Conservation (phyloP, 176 grass and related monocot genomes). For the Triticum timopheevii region DNA sequence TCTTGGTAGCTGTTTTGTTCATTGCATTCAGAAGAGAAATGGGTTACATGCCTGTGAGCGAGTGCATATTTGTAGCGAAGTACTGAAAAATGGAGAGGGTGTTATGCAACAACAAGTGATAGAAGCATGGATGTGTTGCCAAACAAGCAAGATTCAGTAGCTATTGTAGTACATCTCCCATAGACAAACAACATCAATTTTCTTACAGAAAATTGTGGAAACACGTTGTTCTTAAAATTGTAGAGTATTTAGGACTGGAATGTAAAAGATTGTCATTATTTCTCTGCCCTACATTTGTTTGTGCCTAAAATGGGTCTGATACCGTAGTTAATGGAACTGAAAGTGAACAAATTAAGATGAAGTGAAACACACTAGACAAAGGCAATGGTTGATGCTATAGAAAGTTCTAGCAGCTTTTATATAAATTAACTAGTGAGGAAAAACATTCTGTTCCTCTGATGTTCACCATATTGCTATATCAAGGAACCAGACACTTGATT, state of each 20-base stretch:
- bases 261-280: background rate
- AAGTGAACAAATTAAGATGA: conserved; percentile 18
- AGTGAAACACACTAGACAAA: background rate
- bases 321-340: background rate
- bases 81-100: background rate
- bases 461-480: background rate
- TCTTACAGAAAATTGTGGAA: background rate
- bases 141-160: background rate
- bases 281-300: background rate
- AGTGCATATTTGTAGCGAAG: background rate
- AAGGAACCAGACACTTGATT: background rate
- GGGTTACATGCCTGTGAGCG: conserved; percentile 1
- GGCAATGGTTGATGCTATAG: background rate
- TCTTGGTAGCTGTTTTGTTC: conserved; percentile 64
- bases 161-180: background rate
- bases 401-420: background rate
- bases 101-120: background rate
- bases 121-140: background rate
- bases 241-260: background rate
- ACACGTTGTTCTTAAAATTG: background rate
- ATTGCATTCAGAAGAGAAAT: conserved; percentile 24
- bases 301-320: background rate
- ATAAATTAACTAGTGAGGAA: background rate
- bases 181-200: background rate
- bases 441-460: background rate